phyloP scores from a whole-genome alignment of 331 rosid species.

The Erythrophleum ivorense region DNA sequence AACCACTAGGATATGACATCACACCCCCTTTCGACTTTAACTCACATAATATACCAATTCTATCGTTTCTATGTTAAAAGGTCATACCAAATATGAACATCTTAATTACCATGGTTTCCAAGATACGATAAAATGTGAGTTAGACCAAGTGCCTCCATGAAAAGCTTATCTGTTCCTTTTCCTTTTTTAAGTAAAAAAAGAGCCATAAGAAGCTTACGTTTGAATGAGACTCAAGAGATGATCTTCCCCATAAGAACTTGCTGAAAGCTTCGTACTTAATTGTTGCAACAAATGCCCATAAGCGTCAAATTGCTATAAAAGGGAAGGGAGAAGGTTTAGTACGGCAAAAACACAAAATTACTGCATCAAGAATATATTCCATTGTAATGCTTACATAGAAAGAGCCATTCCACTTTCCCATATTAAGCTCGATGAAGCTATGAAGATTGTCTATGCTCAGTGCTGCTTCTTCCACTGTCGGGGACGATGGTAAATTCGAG shows the following conservation, averaged over 20 bases:
- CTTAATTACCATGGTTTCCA: not conserved
- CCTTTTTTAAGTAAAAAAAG: not conserved
- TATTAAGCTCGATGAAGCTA: constrained; percentile 63
- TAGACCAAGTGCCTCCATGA: not conserved
- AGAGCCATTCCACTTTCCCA: constrained; percentile 90
- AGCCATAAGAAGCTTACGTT: constrained; percentile 56
- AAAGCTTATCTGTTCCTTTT: not conserved
- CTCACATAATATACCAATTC: not conserved
- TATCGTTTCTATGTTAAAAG: not conserved
- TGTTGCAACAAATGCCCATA: constrained; percentile 75
- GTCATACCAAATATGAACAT: not conserved
- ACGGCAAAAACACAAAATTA: not conserved
- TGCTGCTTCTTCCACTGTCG: constrained; percentile 46
- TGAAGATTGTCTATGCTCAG: constrained; percentile 80
- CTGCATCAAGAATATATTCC: not conserved
- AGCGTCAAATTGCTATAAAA: constrained; percentile 84
- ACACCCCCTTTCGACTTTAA: not conserved
- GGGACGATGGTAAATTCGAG: constrained; percentile 49
- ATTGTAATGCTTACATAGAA: constrained; percentile 65
- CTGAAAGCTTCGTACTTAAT: constrained; percentile 79
- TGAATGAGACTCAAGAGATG: constrained; percentile 94
- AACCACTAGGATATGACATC: no score
- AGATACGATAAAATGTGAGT: not conserved
- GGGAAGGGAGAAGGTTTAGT: not conserved
- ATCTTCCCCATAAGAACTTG: constrained; percentile 88